Evolutionary conservation across 257 asterid species (phyloP).

Genomic region (Solanum sejunctum): DNA sequence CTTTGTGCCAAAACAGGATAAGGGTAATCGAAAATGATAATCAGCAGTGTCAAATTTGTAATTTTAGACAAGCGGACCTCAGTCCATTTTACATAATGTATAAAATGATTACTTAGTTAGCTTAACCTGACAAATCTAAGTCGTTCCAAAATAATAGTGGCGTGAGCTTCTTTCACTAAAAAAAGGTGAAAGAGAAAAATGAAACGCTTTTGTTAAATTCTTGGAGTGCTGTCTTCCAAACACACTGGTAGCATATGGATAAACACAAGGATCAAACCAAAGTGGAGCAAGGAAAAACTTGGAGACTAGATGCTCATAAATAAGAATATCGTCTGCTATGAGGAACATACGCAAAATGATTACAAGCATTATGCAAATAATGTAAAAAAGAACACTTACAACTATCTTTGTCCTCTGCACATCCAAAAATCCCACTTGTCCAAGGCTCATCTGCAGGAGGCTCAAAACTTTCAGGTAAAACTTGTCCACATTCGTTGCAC

Average conservation of each 20-base stretch:
- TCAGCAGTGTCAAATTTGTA: background rate
- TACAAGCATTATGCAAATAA: background rate
- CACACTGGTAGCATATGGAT: background rate
- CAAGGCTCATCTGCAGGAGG: conserved; percentile 77
- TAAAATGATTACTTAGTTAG: background rate
- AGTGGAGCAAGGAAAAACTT: background rate
- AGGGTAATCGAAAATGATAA: background rate
- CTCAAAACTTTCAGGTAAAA: conserved; percentile 45
- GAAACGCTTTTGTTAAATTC: background rate
- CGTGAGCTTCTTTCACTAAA: background rate
- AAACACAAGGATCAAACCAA: background rate
- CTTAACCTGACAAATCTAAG: background rate
- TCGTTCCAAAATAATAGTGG: background rate
- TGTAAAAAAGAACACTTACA: conserved; percentile 24
- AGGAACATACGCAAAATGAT: background rate
- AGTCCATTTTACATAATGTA: background rate
- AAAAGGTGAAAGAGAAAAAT: background rate
- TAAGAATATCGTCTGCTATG: background rate
- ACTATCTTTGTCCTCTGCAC: conserved; percentile 52
- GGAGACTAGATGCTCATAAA: background rate
- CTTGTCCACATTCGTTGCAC: conserved; percentile 71
- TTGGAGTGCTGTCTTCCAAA: background rate
- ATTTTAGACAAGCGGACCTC: background rate
- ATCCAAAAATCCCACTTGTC: conserved; percentile 65
- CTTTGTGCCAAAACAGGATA: background rate